Evolutionary conservation across 2,329 filamentous ascomycete species (phyloP), one percentile per base, ranked within the genome.

Genomic region (Calonectria montana): DNA sequence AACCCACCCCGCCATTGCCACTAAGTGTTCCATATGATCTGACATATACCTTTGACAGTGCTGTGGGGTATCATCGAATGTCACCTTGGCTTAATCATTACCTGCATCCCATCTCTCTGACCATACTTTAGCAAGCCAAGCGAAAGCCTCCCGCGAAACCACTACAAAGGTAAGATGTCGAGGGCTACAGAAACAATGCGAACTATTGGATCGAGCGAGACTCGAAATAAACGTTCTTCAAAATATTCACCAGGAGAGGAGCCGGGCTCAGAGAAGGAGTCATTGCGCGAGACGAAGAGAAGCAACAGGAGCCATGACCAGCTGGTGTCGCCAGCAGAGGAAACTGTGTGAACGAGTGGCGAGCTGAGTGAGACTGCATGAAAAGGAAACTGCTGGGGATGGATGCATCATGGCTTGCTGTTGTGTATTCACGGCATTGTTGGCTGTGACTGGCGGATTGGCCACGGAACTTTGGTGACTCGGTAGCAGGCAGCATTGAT

Each of bases 11-110:
- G 18, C n/a, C 16, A 45, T 7, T 23, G 25, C n/a, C 41, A 10
- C 9, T 13, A 21, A 23, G 43, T 8, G 43, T 13, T 29, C 5
- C 16, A 47, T 10, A 12, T 37, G 18, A 4, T 35, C 65, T 67
- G 16, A 67, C 29, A 21, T 8, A 41, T 45, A 16, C 16, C 13
- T 43, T 13, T 25, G 37, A 7, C 53, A 67, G 55, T 67, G 43
- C 41, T 67, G 29, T 67, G 65, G 65, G 35, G 53, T 43, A 50
- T 67, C n/a, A 45, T 67, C 35, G 65, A 67, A 41, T 62, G 55
- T 27, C 37, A 67, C 23, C 65, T 67, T 31, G 65, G 65, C 3
- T 23, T 67, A 43, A 67, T 37, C 15, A 67, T 67, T 25, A 62
- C 65, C 4, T 67, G 65, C 21, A 43, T 67, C 3, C 53, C 65